phyloP scores from a whole-genome alignment of 169 alveolate genomes.

The Blepharisma undulans region DNA sequence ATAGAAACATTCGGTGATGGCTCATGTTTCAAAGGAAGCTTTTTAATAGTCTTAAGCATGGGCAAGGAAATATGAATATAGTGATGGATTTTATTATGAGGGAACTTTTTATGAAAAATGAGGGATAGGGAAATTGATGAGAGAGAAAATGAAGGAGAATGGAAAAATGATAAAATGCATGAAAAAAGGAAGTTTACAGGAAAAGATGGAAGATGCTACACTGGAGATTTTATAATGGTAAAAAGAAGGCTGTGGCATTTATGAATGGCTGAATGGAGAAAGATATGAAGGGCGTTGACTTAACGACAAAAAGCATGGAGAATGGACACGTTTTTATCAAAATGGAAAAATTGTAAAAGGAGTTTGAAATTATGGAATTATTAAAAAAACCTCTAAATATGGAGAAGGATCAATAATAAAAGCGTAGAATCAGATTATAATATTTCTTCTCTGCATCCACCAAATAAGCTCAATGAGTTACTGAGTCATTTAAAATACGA shows the following conservation, averaged over 20 bases:
- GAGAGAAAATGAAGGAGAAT: constrained; percentile 58
- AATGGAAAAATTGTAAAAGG: constrained; percentile 57
- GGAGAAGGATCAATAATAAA: too few species aligned
- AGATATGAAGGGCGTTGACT: constrained; percentile 48
- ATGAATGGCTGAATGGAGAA: constrained; percentile 56
- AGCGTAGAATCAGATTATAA: too few species aligned
- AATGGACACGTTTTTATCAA: too few species aligned
- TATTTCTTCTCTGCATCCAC: too few species aligned
- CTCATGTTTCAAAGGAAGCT: neutral
- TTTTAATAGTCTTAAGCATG: too few species aligned
- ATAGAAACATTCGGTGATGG: neutral
- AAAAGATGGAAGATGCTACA: constrained; percentile 49
- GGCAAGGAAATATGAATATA: constrained; percentile 52
- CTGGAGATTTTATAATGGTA: constrained; percentile 50
- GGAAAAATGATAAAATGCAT: constrained; percentile 49
- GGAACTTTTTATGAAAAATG: constrained; percentile 69
- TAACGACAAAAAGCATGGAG: constrained; percentile 56
- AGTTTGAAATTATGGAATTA: too few species aligned
- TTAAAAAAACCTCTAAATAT: too few species aligned
- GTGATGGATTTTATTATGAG: constrained; percentile 68
- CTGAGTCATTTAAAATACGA: too few species aligned
- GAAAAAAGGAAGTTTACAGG: constrained; percentile 48
- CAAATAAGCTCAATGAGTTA: too few species aligned
- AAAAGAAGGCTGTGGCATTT: constrained; percentile 56
- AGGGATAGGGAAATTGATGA: constrained; percentile 68